Evolutionary conservation across 106 monocot genomes (phyloP).

Genomic region (Dendrobium chrysotoxum): DNA sequence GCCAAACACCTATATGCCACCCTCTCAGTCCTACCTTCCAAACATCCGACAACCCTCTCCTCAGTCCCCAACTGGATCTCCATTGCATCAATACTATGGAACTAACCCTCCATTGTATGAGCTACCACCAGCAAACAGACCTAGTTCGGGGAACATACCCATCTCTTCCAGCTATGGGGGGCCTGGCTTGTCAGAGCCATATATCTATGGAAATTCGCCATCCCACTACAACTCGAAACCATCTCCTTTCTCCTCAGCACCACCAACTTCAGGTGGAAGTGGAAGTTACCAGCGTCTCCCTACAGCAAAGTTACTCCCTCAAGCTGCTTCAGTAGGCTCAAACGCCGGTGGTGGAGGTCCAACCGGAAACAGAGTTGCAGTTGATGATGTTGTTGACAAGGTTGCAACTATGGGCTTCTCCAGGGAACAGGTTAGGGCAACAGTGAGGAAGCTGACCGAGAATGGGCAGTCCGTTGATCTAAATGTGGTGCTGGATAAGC

Average conservation of each 20-base stretch:
- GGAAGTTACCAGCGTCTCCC: slow-evolving; percentile 36
- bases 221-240: slow-evolving; percentile 39
- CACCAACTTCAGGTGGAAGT: slow-evolving; percentile 22
- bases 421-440: slow-evolving; percentile 24
- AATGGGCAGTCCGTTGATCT: slow-evolving; percentile 60
- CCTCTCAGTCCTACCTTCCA: slow-evolving; percentile 29
- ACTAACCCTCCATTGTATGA: slow-evolving; percentile 31
- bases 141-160: slow-evolving; percentile 24
- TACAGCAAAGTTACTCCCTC: slow-evolving; percentile 48
- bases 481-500: slow-evolving; percentile 70
- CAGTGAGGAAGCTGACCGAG: slow-evolving; percentile 29
- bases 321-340: slow-evolving; percentile 21
- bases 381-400: slow-evolving; percentile 68
- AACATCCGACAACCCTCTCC: slow-evolving; percentile 31
- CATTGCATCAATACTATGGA: slow-evolving; percentile 42
- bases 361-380: slow-evolving; percentile 26
- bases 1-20: slow-evolving; percentile 22
- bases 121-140: slow-evolving; percentile 28
- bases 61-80: slow-evolving; percentile 28
- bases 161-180: slow-evolving; percentile 37
- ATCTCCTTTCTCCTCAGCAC: slow-evolving; percentile 30
- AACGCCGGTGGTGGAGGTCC: slow-evolving; percentile 18
- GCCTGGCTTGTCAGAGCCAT: slow-evolving; percentile 33
- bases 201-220: slow-evolving; percentile 43
- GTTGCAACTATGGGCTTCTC: slow-evolving; percentile 55